phyloP scores from a whole-genome alignment of 169 alveolate species.

The Pseudocohnilembus persalinus region DNA sequence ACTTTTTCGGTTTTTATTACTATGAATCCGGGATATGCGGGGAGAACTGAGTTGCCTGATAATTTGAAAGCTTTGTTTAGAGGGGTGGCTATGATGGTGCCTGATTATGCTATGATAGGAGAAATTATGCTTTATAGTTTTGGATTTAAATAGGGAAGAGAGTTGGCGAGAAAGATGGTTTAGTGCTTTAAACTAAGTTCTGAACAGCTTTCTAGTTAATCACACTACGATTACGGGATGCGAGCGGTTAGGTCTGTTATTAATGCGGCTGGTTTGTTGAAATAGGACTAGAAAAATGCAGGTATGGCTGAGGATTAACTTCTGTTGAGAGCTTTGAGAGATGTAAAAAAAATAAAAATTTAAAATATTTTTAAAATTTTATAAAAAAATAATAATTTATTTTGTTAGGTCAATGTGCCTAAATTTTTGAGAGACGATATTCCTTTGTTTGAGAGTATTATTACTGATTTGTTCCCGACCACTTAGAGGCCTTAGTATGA shows the following conservation, averaged over 20 bases:
- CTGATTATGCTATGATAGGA: slow-evolving; percentile 69
- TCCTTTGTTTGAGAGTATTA: slow-evolving; percentile 66
- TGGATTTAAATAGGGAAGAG: slow-evolving; percentile 72
- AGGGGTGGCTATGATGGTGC: slow-evolving; percentile 79
- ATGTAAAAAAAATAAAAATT: no score
- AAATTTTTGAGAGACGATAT: slow-evolving; percentile 74
- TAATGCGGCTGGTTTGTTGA: slow-evolving; percentile 87
- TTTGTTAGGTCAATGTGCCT: slow-evolving; percentile 79
- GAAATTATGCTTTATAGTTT: slow-evolving; percentile 73
- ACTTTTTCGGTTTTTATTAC: slow-evolving; percentile 86
- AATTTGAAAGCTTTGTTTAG: slow-evolving; percentile 58
- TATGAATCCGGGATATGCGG: slow-evolving; percentile 81
- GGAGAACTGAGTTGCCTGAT: slow-evolving; percentile 58
- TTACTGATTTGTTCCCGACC: slow-evolving; percentile 75
- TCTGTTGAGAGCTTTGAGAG: slow-evolving; percentile 74
- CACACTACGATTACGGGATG: slow-evolving; percentile 79
- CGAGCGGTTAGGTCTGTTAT: slow-evolving; percentile 82
- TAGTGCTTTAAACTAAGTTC: slow-evolving; percentile 64
- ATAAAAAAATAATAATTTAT: no score
- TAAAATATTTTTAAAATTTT: no score
- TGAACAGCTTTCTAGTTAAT: slow-evolving; percentile 70
- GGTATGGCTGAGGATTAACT: slow-evolving; percentile 68
- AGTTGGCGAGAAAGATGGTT: slow-evolving; percentile 69
- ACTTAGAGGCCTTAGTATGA: slow-evolving; percentile 87
- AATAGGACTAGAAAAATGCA: slow-evolving; percentile 63